Percentiles rank a stretch among this genome's conserved stretches.
These are phyloP conservation scores for Pseudopyricularia javanii DNA, from an alignment of 2,329 filamentous ascomycete genomes.

Conservation along the genomic window DNA sequence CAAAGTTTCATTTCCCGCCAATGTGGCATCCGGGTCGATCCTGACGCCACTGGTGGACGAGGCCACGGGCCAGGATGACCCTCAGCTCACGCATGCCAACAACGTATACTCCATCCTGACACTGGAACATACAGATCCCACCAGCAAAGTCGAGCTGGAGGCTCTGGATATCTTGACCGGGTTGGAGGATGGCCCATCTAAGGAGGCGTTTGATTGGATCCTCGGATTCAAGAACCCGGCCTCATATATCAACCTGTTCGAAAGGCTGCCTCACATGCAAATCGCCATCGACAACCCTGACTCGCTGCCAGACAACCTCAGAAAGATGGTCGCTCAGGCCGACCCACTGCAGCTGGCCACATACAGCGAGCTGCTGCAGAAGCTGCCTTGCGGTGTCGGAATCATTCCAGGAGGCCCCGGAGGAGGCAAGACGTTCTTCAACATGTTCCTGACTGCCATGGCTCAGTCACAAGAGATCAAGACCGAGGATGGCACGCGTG, in stretches of 20 bases:
- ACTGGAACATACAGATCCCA: slow-evolving; percentile 8
- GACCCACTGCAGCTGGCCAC: slow-evolving; percentile 24
- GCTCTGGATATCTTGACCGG: slow-evolving; percentile 5
- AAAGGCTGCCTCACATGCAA: slow-evolving; percentile 11
- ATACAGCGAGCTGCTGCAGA: slow-evolving; percentile 20
- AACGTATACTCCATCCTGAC: slow-evolving; percentile 3
- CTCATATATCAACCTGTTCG: slow-evolving; percentile 9
- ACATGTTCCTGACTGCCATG: slow-evolving; percentile 25
- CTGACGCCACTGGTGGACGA: background rate
- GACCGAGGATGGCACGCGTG: slow-evolving; percentile 4
- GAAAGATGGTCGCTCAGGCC: slow-evolving; percentile 16
- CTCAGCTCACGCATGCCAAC: background rate
- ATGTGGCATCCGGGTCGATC: background rate
- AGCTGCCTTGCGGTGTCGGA: slow-evolving; percentile 27
- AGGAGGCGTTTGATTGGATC: slow-evolving; percentile 9
- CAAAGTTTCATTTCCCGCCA: slow-evolving; percentile 1
- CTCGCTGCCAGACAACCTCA: slow-evolving; percentile 6
- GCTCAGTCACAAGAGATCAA: slow-evolving; percentile 8
- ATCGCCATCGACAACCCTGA: slow-evolving; percentile 4
- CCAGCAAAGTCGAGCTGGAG: slow-evolving; percentile 8
- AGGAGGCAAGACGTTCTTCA: slow-evolving; percentile 34
- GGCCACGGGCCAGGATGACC: background rate
- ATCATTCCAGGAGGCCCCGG: slow-evolving; percentile 34
- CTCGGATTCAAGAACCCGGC: slow-evolving; percentile 9
- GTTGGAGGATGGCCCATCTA: background rate